These are phyloP conservation scores for Malania oleifera DNA, from an alignment of 164 flowering plant species.

Conservation along the genomic window DNA sequence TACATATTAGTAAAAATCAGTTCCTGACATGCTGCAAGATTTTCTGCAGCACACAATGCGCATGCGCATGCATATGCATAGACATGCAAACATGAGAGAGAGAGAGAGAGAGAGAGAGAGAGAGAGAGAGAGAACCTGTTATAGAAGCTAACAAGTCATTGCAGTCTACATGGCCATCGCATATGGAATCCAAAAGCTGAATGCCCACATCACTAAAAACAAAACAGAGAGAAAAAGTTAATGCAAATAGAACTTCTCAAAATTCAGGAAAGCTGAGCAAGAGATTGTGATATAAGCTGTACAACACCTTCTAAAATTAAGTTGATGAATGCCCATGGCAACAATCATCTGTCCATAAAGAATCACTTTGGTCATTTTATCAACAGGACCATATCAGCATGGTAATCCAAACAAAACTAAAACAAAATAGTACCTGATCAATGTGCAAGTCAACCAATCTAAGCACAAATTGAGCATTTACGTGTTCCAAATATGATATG, in stretches of 20 bases:
- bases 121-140: constrained; percentile 53
- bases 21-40: too few species aligned
- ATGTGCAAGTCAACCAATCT: constrained; percentile 70
- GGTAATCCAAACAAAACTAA: background rate
- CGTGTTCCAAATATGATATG: constrained; percentile 78
- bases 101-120: constrained; percentile 18
- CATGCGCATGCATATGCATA: background rate
- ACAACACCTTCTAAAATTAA: constrained; percentile 78
- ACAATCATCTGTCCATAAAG: constrained; percentile 50
- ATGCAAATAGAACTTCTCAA: background rate
- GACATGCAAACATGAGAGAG: background rate
- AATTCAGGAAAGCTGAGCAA: constrained; percentile 6
- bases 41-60: too few species aligned
- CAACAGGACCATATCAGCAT: constrained; percentile 5
- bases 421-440: constrained; percentile 54
- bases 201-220: constrained; percentile 53
- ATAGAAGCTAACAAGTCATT: constrained; percentile 54
- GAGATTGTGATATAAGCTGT: constrained; percentile 1
- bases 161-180: constrained; percentile 69
- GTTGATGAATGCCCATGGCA: constrained; percentile 82
- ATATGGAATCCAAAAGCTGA: constrained; percentile 56
- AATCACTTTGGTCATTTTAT: constrained; percentile 7
- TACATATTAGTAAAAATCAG: too few species aligned
- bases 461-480: constrained; percentile 62
- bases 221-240: constrained; percentile 3